These are phyloP conservation scores for Triticum urartu DNA, from an alignment of 176 grass and related monocot genomes.

Conservation along the genomic window DNA sequence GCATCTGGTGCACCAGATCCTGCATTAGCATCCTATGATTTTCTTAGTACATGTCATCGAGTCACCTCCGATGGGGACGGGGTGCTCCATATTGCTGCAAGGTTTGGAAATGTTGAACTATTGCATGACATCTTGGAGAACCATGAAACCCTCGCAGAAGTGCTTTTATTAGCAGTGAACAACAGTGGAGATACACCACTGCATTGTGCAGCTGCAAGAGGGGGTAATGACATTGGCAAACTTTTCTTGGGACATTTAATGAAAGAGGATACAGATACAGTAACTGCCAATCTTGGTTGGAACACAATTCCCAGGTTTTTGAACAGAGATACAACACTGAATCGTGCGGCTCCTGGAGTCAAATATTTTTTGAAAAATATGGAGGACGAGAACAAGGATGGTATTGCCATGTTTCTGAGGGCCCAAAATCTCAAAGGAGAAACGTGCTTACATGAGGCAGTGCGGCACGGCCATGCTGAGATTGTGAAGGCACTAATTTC, in stretches of 20 bases:
- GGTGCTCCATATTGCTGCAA: neutral
- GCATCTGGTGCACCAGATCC: neutral
- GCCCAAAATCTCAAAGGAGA: neutral
- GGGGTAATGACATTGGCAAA: no score
- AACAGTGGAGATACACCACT: neutral
- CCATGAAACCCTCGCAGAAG: rapidly evolving
- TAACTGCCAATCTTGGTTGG: no score
- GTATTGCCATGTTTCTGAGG: neutral
- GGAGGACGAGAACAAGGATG: no score
- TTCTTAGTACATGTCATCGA: neutral
- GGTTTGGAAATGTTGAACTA: no score
- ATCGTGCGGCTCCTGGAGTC: no score
- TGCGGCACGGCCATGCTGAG: rapidly evolving
- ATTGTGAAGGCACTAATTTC: neutral
- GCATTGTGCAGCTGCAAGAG: neutral
- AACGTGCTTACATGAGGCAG: neutral
- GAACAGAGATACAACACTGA: no score
- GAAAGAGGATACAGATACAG: no score
- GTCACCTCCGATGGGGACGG: neutral
- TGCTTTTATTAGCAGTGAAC: neutral
- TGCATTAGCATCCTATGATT: neutral
- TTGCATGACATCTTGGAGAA: rapidly evolving
- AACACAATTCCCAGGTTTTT: no score
- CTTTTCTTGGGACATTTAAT: no score
- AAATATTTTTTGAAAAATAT: no score